Conservation (phyloP, 306 rosid genomes). For the Cucumis hystrix region DNA sequence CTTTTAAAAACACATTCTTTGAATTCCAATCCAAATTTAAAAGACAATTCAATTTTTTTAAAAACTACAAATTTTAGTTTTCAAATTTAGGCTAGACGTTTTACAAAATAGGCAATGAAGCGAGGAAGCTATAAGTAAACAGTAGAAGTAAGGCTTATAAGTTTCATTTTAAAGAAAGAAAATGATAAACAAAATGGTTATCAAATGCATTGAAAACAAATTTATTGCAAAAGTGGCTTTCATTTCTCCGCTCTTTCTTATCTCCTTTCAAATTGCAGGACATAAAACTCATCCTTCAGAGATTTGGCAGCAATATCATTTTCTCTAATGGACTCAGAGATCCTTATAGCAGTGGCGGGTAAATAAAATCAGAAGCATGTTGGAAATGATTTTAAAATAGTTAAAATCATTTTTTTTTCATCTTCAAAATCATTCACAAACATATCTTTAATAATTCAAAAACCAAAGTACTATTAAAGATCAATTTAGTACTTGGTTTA, state of each 20-base stretch:
- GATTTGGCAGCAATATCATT: conserved; percentile 54
- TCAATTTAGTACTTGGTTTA: background rate
- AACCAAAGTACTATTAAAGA: too few relatives aligned
- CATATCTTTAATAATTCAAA: background rate
- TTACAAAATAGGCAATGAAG: too few relatives aligned
- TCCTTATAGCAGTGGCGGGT: conserved; percentile 62
- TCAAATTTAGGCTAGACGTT: too few relatives aligned
- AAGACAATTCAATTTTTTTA: background rate
- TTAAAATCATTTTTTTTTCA: too few relatives aligned
- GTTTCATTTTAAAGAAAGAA: too few relatives aligned
- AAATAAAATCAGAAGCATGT: background rate
- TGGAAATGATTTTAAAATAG: background rate
- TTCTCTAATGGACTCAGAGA: conserved; percentile 64
- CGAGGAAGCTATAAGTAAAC: too few relatives aligned
- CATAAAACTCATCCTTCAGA: conserved; percentile 33
- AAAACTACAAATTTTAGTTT: too few relatives aligned
- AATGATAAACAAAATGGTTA: too few relatives aligned
- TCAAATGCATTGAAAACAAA: background rate
- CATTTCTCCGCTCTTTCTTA: background rate
- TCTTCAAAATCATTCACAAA: background rate
- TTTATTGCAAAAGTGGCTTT: background rate
- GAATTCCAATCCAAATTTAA: background rate
- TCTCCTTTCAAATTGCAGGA: conserved; percentile 20
- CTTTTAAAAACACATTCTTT: too few relatives aligned
- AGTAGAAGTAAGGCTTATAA: too few relatives aligned